These are phyloP conservation scores for Sarcomyxa edulis DNA, from an alignment of 768 basidiomycete species.

Conservation along the genomic window DNA sequence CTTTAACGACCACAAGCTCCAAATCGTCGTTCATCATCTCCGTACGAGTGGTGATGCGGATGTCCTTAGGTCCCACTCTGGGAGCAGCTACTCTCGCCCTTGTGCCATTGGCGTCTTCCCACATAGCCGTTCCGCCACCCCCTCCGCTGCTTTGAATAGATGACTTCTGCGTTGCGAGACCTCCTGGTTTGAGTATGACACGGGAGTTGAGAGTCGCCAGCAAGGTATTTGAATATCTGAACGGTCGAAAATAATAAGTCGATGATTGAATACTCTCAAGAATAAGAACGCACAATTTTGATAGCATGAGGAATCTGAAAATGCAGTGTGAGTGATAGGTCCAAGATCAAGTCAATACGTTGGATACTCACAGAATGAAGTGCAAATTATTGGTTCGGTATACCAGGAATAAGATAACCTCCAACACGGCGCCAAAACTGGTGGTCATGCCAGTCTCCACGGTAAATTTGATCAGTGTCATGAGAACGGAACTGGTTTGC, in stretches of 20 bases:
- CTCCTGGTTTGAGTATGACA: too few relatives aligned
- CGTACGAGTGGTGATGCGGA: too few relatives aligned
- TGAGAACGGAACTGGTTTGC: not conserved
- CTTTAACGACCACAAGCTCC: too few relatives aligned
- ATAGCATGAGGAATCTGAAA: not conserved
- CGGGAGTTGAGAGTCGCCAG: conserved; percentile 8
- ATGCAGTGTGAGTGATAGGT: not conserved
- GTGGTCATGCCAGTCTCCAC: conserved; percentile 10
- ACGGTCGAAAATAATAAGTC: not conserved
- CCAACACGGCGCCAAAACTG: conserved; percentile 5
- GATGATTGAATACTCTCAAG: not conserved
- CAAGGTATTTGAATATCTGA: conserved; percentile 6
- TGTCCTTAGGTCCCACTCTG: too few relatives aligned
- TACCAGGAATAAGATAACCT: conserved; percentile 7
- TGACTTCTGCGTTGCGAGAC: too few relatives aligned
- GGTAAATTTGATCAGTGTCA: conserved; percentile 7
- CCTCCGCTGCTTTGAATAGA: too few relatives aligned
- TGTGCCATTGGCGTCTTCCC: too few relatives aligned
- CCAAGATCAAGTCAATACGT: not conserved
- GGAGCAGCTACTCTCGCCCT: too few relatives aligned
- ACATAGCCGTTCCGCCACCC: too few relatives aligned
- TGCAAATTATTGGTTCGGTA: conserved; percentile 8
- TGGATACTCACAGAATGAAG: conserved; percentile 6
- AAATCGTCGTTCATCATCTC: too few relatives aligned
- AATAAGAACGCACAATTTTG: not conserved